Evolutionary conservation across 306 rosid genomes (phyloP).

Genomic region (Vigna reflexopilosa): DNA sequence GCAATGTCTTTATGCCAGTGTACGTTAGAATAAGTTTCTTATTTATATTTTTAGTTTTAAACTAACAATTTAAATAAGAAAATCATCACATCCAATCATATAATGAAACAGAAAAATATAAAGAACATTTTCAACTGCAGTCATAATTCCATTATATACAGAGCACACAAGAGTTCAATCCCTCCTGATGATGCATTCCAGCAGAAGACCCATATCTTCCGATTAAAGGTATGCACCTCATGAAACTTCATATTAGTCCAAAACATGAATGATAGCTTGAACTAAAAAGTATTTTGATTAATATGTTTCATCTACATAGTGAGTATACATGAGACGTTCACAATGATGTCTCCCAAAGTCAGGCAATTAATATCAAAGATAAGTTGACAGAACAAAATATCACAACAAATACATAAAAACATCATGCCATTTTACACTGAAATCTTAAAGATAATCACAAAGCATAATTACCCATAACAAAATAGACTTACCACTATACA

Average conservation of each 20-base stretch:
- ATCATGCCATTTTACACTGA: slow-evolving; percentile 1
- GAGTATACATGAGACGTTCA: slow-evolving; percentile 1
- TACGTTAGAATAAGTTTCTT: not conserved
- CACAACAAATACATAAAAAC: not conserved
- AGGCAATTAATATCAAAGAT: slow-evolving; percentile 17
- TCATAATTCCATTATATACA: not conserved
- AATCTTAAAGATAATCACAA: slow-evolving; percentile 18
- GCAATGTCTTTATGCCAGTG: not conserved
- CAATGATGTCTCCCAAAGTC: slow-evolving; percentile 11
- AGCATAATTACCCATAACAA: slow-evolving; percentile 6
- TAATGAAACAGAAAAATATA: not conserved
- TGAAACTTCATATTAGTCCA: slow-evolving; percentile 1
- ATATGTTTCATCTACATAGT: not conserved
- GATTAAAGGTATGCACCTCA: not conserved
- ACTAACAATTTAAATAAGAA: not conserved
- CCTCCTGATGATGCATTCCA: slow-evolving; percentile 7
- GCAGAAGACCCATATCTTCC: slow-evolving; percentile 6
- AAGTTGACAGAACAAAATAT: slow-evolving; percentile 12
- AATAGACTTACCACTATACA: slow-evolving; percentile 73
- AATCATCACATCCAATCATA: not conserved
- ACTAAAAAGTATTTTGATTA: not conserved
- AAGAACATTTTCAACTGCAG: not conserved
- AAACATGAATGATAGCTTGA: not conserved
- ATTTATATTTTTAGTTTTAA: no score
- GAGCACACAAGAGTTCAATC: not conserved